Conservation (phyloP, 2,329 filamentous ascomycete genomes). For the Dactylellina leptospora region DNA sequence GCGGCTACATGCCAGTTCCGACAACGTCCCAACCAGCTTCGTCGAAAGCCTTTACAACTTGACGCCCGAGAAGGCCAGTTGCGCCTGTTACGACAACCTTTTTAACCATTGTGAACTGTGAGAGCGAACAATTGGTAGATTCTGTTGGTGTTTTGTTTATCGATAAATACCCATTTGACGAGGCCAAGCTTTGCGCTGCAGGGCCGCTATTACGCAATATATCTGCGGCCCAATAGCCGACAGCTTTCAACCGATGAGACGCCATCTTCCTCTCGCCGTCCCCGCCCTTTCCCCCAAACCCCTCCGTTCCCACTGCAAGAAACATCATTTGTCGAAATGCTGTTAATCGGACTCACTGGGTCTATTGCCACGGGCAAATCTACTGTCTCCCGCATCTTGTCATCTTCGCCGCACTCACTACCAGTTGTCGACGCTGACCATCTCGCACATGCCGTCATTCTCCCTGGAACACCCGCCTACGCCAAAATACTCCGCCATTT, state of each 20-base stretch:
- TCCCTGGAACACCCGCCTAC: constrained; percentile 88
- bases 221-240: neutral
- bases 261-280: neutral
- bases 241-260: constrained; percentile 2
- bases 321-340: constrained; percentile 64
- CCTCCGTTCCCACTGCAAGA: neutral
- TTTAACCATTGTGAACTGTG: constrained; percentile 23
- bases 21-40: constrained; percentile 73
- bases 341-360: constrained; percentile 93
- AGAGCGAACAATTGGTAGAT: neutral
- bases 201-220: constrained; percentile 3
- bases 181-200: neutral
- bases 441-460: constrained; percentile 90
- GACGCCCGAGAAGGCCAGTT: constrained; percentile 81
- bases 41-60: constrained; percentile 76
- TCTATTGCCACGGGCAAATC: constrained; percentile 99
- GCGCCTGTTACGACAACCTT: constrained; percentile 81
- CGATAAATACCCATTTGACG: constrained; percentile 4
- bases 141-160: constrained; percentile 9
- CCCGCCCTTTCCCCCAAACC: neutral
- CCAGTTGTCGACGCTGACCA: constrained; percentile 94
- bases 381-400: constrained; percentile 86
- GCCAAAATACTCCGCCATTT: constrained; percentile 83
- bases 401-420: constrained; percentile 80
- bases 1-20: constrained; percentile 66